These are phyloP conservation scores for Spirogloea muscicola DNA, from an alignment of 139 green algal genomes.

Conservation along the genomic window DNA sequence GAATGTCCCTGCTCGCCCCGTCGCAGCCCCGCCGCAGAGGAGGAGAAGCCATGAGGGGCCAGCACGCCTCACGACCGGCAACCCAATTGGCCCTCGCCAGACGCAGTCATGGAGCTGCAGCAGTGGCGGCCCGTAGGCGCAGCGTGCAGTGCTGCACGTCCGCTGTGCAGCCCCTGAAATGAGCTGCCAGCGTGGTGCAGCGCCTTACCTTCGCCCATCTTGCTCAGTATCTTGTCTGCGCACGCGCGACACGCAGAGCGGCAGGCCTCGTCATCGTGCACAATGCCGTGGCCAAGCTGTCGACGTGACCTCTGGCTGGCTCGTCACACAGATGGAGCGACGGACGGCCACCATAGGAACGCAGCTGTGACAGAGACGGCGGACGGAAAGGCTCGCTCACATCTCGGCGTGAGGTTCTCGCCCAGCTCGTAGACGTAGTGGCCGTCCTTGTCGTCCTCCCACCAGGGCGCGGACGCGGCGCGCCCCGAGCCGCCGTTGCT, in stretches of 20 bases:
- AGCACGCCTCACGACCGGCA: too few species aligned
- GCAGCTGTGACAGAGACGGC: background rate
- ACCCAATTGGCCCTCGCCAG: background rate
- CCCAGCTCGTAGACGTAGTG: conserved; percentile 56
- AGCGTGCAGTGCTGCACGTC: too few species aligned
- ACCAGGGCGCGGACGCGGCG: too few species aligned
- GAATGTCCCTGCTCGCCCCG: conserved; percentile 71
- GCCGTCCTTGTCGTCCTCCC: conserved; percentile 51
- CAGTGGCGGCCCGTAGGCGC: too few species aligned
- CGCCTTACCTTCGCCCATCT: conserved; percentile 86
- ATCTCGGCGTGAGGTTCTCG: conserved; percentile 54
- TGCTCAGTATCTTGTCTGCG: conserved; percentile 89
- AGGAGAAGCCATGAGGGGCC: background rate
- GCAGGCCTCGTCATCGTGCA: conserved; percentile 1
- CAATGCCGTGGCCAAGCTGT: background rate
- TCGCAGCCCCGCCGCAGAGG: background rate
- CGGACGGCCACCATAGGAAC: background rate
- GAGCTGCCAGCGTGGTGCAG: too few species aligned
- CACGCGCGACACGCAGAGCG: conserved; percentile 8
- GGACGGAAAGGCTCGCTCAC: conserved; percentile 10
- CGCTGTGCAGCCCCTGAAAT: background rate
- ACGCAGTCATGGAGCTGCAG: background rate
- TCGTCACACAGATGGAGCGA: background rate
- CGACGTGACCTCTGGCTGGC: background rate
- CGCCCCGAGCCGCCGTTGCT: too few species aligned